A percentile compares a stretch with the other conserved stretches of the same genome.
Evolutionary conservation across 2,329 filamentous ascomycete species (phyloP).

Genomic region (Pseudogymnoascus sp.): DNA sequence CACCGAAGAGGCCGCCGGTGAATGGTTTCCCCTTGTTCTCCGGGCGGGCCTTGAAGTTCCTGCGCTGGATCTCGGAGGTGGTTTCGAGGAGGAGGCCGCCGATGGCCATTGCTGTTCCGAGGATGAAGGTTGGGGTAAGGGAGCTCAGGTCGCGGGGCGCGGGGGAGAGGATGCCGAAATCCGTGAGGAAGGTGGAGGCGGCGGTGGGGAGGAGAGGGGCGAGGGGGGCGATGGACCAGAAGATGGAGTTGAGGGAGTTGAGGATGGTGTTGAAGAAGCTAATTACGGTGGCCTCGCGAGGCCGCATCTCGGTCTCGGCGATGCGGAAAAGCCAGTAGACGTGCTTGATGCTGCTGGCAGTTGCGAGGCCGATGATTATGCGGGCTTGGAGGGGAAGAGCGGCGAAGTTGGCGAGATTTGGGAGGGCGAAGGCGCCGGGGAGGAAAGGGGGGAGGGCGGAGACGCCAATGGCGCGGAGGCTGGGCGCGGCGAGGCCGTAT

Average conservation of each 20-base stretch:
- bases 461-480: conserved; percentile 39
- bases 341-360: conserved; percentile 49
- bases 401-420: conserved; percentile 34
- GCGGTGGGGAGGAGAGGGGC: conserved; percentile 41
- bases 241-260: conserved; percentile 50
- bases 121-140: conserved; percentile 32
- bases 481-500: conserved; percentile 41
- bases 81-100: conserved; percentile 50
- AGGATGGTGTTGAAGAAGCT: conserved; percentile 46
- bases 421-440: conserved; percentile 24
- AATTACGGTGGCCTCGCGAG: conserved; percentile 38
- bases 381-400: conserved; percentile 45
- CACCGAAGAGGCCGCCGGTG: conserved; percentile 42
- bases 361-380: conserved; percentile 47
- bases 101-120: conserved; percentile 45
- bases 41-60: conserved; percentile 44
- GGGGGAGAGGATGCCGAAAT: not conserved
- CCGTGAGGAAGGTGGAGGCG: conserved; percentile 22
- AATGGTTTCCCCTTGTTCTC: conserved; percentile 48
- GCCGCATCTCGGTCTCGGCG: conserved; percentile 45
- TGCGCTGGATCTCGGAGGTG: conserved; percentile 51
- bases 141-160: not conserved
- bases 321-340: conserved; percentile 46
- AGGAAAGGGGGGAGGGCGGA: conserved; percentile 33
- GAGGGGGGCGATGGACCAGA: not conserved